Conservation (phyloP, 805 yeast genomes). For the Isabelozyma heimii region DNA sequence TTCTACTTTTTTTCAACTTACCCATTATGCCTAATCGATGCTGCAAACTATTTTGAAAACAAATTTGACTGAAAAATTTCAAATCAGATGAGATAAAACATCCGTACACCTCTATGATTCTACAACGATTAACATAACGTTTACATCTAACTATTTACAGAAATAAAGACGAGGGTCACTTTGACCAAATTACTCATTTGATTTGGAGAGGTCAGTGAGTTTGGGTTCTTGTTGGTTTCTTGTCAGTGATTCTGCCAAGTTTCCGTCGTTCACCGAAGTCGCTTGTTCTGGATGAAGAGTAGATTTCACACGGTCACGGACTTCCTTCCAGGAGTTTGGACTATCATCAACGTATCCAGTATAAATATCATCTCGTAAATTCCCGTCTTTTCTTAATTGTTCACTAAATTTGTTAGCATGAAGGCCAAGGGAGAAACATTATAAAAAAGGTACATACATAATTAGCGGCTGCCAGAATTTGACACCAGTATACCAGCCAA, state of each 20-base stretch:
- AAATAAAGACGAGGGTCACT: neutral
- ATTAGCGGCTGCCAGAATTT: constrained; percentile 74
- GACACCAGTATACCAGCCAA: constrained; percentile 49
- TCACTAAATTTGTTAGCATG: constrained; percentile 38
- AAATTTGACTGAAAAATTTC: neutral
- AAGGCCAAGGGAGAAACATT: neutral
- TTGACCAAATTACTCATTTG: neutral
- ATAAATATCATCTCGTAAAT: constrained; percentile 56
- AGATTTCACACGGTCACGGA: constrained; percentile 27
- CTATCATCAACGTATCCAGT: constrained; percentile 44
- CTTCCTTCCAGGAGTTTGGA: constrained; percentile 39
- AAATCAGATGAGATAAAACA: neutral
- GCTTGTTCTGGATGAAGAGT: constrained; percentile 26
- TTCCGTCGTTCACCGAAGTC: neutral
- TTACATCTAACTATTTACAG: neutral
- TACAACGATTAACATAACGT: neutral
- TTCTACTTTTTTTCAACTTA: constrained; percentile 63
- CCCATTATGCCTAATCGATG: constrained; percentile 49
- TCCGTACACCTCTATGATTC: neutral
- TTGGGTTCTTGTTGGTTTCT: neutral
- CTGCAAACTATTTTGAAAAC: neutral
- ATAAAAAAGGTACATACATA: constrained; percentile 42
- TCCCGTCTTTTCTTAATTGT: constrained; percentile 62
- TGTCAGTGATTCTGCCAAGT: neutral
- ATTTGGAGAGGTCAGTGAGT: neutral